Evolutionary conservation across 2,329 filamentous ascomycete species (phyloP).

Genomic region (Talaromyces funiculosus): DNA sequence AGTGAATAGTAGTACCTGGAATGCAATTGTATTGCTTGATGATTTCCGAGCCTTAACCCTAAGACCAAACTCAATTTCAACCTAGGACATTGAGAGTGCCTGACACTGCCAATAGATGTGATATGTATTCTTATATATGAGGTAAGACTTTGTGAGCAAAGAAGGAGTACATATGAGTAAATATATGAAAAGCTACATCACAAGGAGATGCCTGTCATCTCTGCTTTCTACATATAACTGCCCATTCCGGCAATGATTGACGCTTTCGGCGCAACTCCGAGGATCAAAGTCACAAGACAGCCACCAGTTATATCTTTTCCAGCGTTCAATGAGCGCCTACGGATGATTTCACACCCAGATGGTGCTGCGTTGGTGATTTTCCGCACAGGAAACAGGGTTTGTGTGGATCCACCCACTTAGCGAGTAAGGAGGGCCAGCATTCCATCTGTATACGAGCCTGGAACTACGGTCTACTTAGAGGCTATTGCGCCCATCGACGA

Average conservation of each 20-base stretch:
- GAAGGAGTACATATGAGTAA: background rate
- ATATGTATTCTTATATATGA: background rate
- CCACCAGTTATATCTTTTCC: background rate
- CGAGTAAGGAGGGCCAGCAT: background rate
- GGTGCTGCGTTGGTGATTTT: background rate
- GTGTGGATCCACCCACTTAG: background rate
- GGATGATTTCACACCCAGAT: background rate
- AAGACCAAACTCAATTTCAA: background rate
- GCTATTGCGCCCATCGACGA: background rate
- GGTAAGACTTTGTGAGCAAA: background rate
- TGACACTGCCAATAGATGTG: background rate
- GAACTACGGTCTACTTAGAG: too few species aligned
- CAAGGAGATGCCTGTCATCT: background rate
- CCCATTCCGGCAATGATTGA: constrained; percentile 3
- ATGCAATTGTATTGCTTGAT: background rate
- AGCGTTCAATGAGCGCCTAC: background rate
- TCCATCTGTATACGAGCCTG: background rate
- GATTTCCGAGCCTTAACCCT: background rate
- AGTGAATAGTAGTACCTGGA: background rate
- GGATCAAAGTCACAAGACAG: background rate
- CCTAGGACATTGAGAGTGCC: background rate
- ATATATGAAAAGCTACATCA: background rate
- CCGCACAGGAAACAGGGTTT: background rate
- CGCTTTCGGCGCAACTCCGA: constrained; percentile 7
- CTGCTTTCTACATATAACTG: background rate